A percentile compares a stretch with the other conserved stretches of the same genome.
Evolutionary conservation across 805 yeast genomes (phyloP).

Genomic region (Cyberlindnera meyerae): DNA sequence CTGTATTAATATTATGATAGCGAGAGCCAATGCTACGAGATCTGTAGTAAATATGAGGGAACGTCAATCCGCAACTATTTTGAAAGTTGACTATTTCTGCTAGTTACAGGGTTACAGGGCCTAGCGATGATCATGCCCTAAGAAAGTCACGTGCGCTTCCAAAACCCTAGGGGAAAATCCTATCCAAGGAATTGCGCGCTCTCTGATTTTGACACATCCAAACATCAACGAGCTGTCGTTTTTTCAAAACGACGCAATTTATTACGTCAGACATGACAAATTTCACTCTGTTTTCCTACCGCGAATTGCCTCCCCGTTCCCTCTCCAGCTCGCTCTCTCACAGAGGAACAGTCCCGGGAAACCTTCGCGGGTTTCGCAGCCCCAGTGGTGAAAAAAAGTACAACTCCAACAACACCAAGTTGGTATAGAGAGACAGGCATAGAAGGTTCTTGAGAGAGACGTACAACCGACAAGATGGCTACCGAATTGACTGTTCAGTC

Average conservation of each 20-base stretch:
- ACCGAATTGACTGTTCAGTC: constrained; percentile 99
- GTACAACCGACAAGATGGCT: constrained; percentile 64
- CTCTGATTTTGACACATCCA: constrained; percentile 6
- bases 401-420: constrained; percentile 2
- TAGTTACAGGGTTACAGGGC: too few relatives aligned
- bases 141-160: constrained; percentile 4
- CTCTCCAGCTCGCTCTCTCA: neutral
- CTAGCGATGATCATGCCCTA: constrained; percentile 4
- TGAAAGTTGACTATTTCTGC: too few relatives aligned
- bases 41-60: too few relatives aligned
- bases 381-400: constrained; percentile 10
- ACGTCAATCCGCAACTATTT: too few relatives aligned
- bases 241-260: constrained; percentile 1
- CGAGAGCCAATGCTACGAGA: too few relatives aligned
- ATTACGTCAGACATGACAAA: constrained; percentile 8
- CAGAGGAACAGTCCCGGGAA: neutral
- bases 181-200: too few relatives aligned
- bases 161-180: constrained; percentile 1
- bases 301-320: too few relatives aligned
- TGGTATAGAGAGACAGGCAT: neutral
- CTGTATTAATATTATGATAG: too few relatives aligned
- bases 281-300: too few relatives aligned
- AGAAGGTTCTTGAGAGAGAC: neutral
- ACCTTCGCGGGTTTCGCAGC: neutral
- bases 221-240: constrained; percentile 4